A percentile compares a stretch with the other conserved stretches of the same genome.
Evolutionary conservation across 78 protist species (phyloP).

Genomic region (Monocercomonoides exilis): DNA sequence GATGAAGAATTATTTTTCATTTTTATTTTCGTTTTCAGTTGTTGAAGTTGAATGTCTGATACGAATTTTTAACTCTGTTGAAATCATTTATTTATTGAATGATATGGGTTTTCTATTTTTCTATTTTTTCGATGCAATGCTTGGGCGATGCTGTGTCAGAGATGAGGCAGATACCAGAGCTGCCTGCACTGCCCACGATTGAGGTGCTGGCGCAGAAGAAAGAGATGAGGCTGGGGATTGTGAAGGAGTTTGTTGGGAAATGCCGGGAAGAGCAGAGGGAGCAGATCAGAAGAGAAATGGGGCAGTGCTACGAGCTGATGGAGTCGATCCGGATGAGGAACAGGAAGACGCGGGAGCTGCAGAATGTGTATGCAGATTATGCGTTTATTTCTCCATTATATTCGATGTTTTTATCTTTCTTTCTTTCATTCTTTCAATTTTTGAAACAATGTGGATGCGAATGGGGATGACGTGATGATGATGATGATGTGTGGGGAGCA

Average conservation of each 20-base stretch:
- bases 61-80: no score
- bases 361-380: background rate
- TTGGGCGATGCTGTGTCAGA: background rate
- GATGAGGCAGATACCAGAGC: background rate
- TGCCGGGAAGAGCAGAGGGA: background rate
- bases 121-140: no score
- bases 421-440: no score
- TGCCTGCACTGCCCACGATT: background rate
- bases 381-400: background rate
- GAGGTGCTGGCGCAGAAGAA: background rate
- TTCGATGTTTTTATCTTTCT: no score
- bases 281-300: background rate
- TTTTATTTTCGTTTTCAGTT: background rate
- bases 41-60: no score
- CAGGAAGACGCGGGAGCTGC: background rate
- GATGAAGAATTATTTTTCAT: no score
- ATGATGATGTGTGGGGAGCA: background rate
- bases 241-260: background rate
- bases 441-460: no score
- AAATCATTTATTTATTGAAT: no score
- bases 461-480: no score
- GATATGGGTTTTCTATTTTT: no score
- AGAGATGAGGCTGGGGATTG: slow-evolving; percentile 8
- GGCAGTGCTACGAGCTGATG: background rate
- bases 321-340: background rate